A percentile compares a stretch with the other conserved stretches of the same genome.
Evolutionary conservation across 2,329 filamentous ascomycete genomes (phyloP).

Genomic region (Sporothrix protearum): DNA sequence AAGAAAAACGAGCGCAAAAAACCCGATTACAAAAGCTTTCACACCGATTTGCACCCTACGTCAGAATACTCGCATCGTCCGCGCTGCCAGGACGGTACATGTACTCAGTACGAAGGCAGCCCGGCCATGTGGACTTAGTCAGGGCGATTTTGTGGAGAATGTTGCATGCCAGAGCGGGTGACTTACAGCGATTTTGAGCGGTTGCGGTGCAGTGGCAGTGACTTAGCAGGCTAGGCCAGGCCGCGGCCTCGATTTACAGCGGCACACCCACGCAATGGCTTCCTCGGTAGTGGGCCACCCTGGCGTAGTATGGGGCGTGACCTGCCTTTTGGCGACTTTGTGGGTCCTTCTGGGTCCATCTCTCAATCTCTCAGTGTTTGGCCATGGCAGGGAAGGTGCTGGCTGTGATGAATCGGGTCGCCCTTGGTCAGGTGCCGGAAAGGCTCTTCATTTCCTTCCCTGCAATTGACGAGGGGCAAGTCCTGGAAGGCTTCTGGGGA

Average conservation of each 20-base stretch:
- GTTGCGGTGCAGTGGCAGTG: neutral
- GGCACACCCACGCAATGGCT: slow-evolving; percentile 5
- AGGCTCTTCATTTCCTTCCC: neutral
- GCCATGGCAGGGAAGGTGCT: neutral
- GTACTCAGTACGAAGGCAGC: no score
- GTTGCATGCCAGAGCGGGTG: neutral
- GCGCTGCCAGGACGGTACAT: neutral
- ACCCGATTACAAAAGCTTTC: neutral
- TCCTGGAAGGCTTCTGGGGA: neutral
- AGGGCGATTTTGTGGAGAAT: neutral
- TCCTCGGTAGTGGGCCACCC: slow-evolving; percentile 7
- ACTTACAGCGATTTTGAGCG: neutral
- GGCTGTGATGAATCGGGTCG: slow-evolving; percentile 13
- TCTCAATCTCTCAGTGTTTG: neutral
- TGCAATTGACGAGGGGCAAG: neutral
- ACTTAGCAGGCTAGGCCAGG: no score
- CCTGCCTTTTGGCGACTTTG: neutral
- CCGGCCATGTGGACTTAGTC: slow-evolving; percentile 2
- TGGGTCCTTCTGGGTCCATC: neutral
- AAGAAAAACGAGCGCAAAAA: neutral
- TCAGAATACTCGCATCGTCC: neutral
- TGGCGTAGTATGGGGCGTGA: neutral
- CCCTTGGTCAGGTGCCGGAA: neutral
- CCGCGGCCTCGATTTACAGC: neutral
- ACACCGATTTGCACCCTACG: neutral